These are phyloP conservation scores for Lactarius akahatsu DNA, from an alignment of 768 basidiomycete genomes.

Conservation along the genomic window DNA sequence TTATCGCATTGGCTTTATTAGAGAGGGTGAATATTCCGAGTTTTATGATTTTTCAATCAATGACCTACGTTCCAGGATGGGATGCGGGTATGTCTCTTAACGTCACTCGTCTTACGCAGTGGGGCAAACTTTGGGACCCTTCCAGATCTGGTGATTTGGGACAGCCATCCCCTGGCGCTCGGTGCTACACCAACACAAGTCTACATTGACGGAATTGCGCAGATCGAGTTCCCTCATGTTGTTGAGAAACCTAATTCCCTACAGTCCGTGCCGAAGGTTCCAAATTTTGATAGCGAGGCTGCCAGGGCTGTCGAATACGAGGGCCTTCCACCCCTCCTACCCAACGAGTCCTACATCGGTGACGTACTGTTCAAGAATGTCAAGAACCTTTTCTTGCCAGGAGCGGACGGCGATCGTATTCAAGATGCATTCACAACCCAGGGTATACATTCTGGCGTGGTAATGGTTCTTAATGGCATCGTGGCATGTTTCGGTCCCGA, in stretches of 20 bases:
- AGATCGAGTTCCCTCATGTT: constrained; percentile 46
- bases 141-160: constrained; percentile 58
- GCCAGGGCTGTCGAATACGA: constrained; percentile 59
- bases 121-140: neutral
- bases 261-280: constrained; percentile 52
- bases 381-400: constrained; percentile 34
- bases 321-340: constrained; percentile 70
- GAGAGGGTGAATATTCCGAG: constrained; percentile 44
- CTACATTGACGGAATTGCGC: constrained; percentile 84
- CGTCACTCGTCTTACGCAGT: neutral
- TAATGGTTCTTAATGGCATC: constrained; percentile 43
- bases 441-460: constrained; percentile 30
- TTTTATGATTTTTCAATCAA: neutral
- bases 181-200: constrained; percentile 83
- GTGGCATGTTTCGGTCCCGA: constrained; percentile 50
- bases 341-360: constrained; percentile 38
- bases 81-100: constrained; percentile 52
- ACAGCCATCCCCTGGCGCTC: constrained; percentile 72
- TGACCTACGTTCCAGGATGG: constrained; percentile 45
- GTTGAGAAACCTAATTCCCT: constrained; percentile 32
- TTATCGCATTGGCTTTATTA: constrained; percentile 69
- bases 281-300: constrained; percentile 71
- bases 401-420: constrained; percentile 35
- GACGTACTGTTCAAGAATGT: constrained; percentile 69
- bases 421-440: constrained; percentile 39